These are phyloP conservation scores for Saprolegnia diclina DNA, from an alignment of 352 stramenopile genomes.

Conservation along the genomic window DNA sequence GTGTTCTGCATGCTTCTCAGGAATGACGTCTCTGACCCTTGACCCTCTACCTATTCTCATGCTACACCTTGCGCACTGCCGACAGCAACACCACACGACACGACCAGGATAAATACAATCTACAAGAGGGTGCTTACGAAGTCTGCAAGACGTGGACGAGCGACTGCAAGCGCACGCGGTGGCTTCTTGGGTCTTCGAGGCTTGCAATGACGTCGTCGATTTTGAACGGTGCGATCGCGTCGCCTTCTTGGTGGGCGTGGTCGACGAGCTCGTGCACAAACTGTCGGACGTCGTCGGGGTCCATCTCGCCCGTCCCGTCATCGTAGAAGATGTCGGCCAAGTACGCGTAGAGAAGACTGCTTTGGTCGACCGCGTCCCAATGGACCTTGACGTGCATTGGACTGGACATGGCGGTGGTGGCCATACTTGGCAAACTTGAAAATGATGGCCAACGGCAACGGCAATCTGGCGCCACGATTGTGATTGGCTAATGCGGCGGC, in stretches of 20 bases:
- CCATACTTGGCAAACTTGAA: no score
- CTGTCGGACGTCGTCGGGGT: neutral
- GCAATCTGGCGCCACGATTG: no score
- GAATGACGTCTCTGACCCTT: no score
- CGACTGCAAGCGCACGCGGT: conserved; percentile 3
- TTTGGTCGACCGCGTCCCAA: neutral
- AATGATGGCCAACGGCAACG: no score
- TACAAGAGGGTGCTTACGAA: no score
- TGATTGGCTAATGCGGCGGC: no score
- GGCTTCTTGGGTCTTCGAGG: conserved; percentile 2
- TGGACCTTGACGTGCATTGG: neutral
- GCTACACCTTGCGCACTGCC: no score
- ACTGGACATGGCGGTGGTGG: no score
- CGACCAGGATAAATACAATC: no score
- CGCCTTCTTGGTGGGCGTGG: neutral
- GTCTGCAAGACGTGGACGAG: neutral
- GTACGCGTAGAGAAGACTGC: neutral
- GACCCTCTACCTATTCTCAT: no score
- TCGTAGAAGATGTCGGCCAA: neutral
- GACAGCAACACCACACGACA: no score
- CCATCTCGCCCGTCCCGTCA: neutral
- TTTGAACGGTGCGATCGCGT: neutral
- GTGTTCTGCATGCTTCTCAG: no score
- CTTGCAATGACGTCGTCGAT: neutral
- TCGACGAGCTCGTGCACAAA: conserved; percentile 1